A percentile compares a stretch with the other conserved stretches of the same genome.
Evolutionary conservation across 129 eudicot species (phyloP).

Genomic region (Flaveria sonorensis): DNA sequence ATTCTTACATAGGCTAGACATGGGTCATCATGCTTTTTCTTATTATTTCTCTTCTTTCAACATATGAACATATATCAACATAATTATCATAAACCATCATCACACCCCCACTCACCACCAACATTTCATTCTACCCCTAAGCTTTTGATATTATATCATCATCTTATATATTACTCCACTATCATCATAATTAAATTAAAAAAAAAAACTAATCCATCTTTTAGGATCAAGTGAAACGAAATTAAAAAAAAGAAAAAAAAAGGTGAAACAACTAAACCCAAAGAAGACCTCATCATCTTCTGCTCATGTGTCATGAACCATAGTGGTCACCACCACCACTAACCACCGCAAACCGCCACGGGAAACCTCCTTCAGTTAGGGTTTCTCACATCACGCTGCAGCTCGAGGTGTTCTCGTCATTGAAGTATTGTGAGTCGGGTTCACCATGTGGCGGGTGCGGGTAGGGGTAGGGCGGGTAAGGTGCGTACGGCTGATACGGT

Average conservation of each 20-base stretch:
- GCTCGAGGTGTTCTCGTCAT: slow-evolving; percentile 87
- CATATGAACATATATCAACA: slow-evolving; percentile 41
- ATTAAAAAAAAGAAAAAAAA: background rate
- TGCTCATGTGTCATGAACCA: slow-evolving; percentile 42
- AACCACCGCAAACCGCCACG: slow-evolving; percentile 22
- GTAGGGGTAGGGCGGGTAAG: slow-evolving; percentile 47
- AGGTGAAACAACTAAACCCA: slow-evolving; percentile 35
- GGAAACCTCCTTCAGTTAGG: background rate
- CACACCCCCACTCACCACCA: slow-evolving; percentile 23
- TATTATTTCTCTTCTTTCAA: slow-evolving; percentile 30
- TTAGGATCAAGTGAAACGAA: slow-evolving; percentile 40
- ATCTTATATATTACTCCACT: slow-evolving; percentile 43
- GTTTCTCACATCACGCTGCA: slow-evolving; percentile 71
- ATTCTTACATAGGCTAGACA: background rate
- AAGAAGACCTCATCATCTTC: slow-evolving; percentile 24
- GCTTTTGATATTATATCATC: slow-evolving; percentile 37
- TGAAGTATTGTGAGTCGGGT: slow-evolving; percentile 53
- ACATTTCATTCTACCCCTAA: slow-evolving; percentile 41
- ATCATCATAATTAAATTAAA: slow-evolving; percentile 33
- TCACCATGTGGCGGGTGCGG: slow-evolving; percentile 63
- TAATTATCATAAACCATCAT: slow-evolving; percentile 34
- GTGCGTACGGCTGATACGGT: slow-evolving; percentile 11
- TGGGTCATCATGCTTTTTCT: slow-evolving; percentile 4
- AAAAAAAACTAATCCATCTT: slow-evolving; percentile 35
- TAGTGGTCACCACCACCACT: slow-evolving; percentile 24